Evolutionary conservation across 495 filamentous ascomycete species (phyloP).

Genomic region (Trichoderma asperelloides): DNA sequence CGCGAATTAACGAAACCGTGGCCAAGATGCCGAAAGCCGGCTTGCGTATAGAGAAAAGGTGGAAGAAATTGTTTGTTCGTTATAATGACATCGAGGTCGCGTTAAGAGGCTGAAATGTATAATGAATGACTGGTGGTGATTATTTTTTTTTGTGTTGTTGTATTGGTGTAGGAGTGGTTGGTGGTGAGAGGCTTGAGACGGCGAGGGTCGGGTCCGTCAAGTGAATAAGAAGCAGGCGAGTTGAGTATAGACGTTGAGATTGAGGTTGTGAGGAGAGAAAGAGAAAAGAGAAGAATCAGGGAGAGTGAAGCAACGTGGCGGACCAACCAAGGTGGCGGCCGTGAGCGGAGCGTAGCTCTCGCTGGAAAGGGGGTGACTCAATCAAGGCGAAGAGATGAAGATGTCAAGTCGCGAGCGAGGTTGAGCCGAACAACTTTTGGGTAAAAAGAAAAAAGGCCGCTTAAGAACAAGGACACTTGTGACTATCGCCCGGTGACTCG

Average conservation of each 20-base stretch:
- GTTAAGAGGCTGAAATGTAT: slow-evolving; percentile 31
- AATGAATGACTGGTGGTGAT: slow-evolving; percentile 26
- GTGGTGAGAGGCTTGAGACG: slow-evolving; percentile 9
- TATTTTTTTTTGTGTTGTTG: slow-evolving; percentile 22
- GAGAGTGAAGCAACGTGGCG: slow-evolving; percentile 1
- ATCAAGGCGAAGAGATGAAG: not conserved
- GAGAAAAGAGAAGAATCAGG: not conserved
- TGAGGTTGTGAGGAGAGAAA: not conserved
- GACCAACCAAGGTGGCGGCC: not conserved
- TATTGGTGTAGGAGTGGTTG: slow-evolving; percentile 11
- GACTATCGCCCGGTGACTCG: slow-evolving; percentile 1
- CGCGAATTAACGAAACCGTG: slow-evolving; percentile 2
- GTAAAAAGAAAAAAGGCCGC: not conserved
- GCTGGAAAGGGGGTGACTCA: slow-evolving; percentile 6
- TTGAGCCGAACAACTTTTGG: not conserved
- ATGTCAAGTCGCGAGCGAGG: not conserved
- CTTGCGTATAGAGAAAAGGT: slow-evolving; percentile 2
- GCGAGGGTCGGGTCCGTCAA: slow-evolving; percentile 2
- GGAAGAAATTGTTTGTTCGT: slow-evolving; percentile 43
- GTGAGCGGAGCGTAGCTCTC: slow-evolving; percentile 5
- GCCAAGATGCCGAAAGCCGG: slow-evolving; percentile 2
- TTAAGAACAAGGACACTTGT: not conserved
- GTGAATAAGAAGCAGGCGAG: not conserved
- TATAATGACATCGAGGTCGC: slow-evolving; percentile 59
- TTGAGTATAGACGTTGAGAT: not conserved